These are phyloP conservation scores for Vigna radiata DNA, from an alignment of 306 rosid species.

Conservation along the genomic window DNA sequence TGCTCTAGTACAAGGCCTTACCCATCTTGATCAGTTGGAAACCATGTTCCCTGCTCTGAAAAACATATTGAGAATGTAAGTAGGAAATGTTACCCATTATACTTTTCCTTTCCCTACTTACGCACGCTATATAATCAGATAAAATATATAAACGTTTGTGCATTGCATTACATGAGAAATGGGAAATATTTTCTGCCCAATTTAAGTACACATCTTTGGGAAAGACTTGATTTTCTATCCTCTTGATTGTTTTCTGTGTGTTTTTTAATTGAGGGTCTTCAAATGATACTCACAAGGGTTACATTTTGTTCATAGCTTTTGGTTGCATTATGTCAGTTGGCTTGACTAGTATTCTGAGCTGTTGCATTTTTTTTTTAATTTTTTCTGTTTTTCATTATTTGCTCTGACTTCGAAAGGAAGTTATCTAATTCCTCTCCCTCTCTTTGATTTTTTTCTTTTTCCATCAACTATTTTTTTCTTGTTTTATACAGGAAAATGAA, in stretches of 20 bases:
- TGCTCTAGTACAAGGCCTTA: slow-evolving; percentile 75
- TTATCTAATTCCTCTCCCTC: neutral
- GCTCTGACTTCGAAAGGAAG: neutral
- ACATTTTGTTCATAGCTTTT: neutral
- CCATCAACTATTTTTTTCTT: neutral
- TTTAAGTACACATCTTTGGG: slow-evolving; percentile 1
- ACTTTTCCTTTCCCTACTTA: slow-evolving; percentile 17
- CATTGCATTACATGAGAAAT: neutral
- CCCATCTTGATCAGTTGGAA: slow-evolving; percentile 72
- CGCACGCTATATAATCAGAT: slow-evolving; percentile 8
- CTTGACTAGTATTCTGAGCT: neutral
- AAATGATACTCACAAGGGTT: neutral
- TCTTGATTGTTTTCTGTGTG: neutral
- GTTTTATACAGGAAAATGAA: neutral
- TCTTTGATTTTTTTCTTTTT: neutral
- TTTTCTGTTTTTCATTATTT: neutral
- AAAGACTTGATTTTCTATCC: neutral
- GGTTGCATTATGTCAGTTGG: too few relatives aligned
- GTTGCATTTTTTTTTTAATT: neutral
- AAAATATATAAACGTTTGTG: neutral
- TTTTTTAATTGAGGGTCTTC: neutral
- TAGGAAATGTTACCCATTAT: slow-evolving; percentile 36
- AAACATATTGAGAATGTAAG: slow-evolving; percentile 68
- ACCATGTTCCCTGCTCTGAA: slow-evolving; percentile 70
- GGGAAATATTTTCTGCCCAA: neutral